phyloP scores from a whole-genome alignment of 129 eudicot genomes.

The Lactuca sativa region DNA sequence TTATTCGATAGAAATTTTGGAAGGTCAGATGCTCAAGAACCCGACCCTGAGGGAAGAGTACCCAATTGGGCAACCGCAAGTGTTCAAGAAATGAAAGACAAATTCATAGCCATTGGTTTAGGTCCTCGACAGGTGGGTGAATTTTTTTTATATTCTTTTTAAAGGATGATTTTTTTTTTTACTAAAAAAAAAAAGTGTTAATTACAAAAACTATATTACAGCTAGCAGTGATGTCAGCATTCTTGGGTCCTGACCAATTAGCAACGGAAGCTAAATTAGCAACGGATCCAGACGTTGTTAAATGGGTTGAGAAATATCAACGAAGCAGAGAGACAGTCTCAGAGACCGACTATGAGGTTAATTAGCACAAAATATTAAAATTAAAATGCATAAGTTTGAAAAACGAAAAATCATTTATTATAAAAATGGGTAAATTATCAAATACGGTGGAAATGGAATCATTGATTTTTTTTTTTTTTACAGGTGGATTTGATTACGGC shows the following conservation, averaged over 20 bases:
- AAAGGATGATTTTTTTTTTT: background rate
- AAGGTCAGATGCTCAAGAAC: conserved; percentile 71
- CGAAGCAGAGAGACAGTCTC: conserved; percentile 97
- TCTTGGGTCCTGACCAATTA: conserved; percentile 86
- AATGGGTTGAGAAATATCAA: conserved; percentile 96
- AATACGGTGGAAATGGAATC: background rate
- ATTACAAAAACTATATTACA: conserved; percentile 28
- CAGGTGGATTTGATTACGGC: conserved; percentile 94
- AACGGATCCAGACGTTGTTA: conserved; percentile 69
- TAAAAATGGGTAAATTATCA: background rate
- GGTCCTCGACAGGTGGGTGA: conserved; percentile 99
- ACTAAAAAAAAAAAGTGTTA: no score
- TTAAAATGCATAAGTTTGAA: background rate
- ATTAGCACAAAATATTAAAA: conserved; percentile 5
- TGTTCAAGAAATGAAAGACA: conserved; percentile 91
- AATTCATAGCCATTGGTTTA: conserved; percentile 67
- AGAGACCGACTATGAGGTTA: conserved; percentile 88
- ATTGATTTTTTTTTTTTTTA: conserved; percentile 17
- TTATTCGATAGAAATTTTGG: conserved; percentile 82
- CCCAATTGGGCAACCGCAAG: conserved; percentile 79
- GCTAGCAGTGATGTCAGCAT: conserved; percentile 99
- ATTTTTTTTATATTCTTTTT: background rate
- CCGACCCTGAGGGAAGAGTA: conserved; percentile 98
- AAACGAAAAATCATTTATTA: background rate
- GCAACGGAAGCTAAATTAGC: conserved; percentile 82